Evolutionary conservation across 352 stramenopile species (phyloP), one percentile per base, ranked within the genome.

Genomic region (Phytopythium oedochilum): DNA sequence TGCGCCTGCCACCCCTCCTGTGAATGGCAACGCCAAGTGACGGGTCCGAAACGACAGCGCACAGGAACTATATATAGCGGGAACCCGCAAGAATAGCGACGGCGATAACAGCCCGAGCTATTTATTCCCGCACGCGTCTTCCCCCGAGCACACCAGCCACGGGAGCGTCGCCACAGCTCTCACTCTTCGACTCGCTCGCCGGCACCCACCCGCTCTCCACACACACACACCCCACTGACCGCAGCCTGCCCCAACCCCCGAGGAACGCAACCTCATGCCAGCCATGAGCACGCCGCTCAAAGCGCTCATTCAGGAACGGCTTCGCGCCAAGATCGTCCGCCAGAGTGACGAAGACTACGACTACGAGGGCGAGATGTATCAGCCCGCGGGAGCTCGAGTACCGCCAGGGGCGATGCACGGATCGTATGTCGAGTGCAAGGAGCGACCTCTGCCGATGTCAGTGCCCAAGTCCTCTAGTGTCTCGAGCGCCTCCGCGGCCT

Each of bases 221-320:
- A n/a, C n/a, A n/a, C n/a, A n/a, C n/a, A n/a, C n/a, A n/a, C n/a
- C 40, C 10, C 49, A 3, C 8, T 55, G n/a, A n/a, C n/a, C n/a
- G n/a, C n/a, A n/a, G n/a, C n/a, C n/a, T n/a, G n/a, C n/a, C n/a
- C 36, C 12, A 23, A 25, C 26, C 18, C 8, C 39, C n/a, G n/a
- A 51, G 25, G 31, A 46, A 43, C 18, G 40, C 25, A 54, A 2
- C 23, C 49, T 29, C 22, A 55, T 55, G 49, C 49, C 49, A 44
- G 49, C 22, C 2, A 88, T 89, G 75, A 70, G 68, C 39, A 90
- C 77, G 17, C 78, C 77, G 12, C 51, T 88, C 23, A 88, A 88
- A 53, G 75, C 78, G 10, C 73, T 90, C 23, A 86, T 90, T 48
- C 77, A 88, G 61, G 77, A 90, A 56, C 79, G 79, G 11, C 57